Evolutionary conservation across 2,329 filamentous ascomycete genomes (phyloP).

Genomic region (Gaeumannomyces tritici): DNA sequence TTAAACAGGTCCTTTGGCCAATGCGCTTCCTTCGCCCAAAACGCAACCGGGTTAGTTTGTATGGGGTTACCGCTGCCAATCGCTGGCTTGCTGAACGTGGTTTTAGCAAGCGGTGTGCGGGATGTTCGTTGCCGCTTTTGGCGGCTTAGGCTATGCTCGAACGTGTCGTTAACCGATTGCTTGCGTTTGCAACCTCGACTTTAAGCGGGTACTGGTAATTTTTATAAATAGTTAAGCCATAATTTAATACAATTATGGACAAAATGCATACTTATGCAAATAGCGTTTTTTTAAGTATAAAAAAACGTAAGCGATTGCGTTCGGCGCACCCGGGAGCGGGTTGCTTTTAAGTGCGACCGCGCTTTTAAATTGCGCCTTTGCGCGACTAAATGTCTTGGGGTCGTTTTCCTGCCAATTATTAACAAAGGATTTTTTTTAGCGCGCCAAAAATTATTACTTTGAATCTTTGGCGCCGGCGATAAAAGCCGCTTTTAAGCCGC

Average conservation of each 20-base stretch:
- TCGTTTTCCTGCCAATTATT: background rate
- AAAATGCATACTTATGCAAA: too few species aligned
- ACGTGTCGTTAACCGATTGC: background rate
- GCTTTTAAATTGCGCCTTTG: background rate
- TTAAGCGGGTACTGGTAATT: background rate
- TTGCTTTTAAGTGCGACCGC: background rate
- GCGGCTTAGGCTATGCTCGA: background rate
- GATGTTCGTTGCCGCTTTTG: constrained; percentile 3
- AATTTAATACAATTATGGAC: background rate
- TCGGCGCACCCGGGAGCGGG: background rate
- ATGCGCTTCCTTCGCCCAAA: constrained; percentile 12
- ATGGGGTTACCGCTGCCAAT: background rate
- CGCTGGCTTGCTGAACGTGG: background rate
- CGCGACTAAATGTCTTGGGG: background rate
- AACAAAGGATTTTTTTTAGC: background rate
- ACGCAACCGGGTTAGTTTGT: constrained; percentile 7
- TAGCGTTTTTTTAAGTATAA: too few species aligned
- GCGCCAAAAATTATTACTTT: background rate
- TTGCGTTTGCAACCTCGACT: background rate
- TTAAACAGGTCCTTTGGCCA: constrained; percentile 8
- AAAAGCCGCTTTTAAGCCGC: background rate
- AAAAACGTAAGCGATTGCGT: too few species aligned
- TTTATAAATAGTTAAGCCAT: background rate
- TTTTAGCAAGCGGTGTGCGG: background rate
- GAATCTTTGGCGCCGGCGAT: background rate